Evolutionary conservation across 2,329 filamentous ascomycete genomes (phyloP), one percentile per base, ranked within the genome.

Genomic region (Penicillium brevicompactum): DNA sequence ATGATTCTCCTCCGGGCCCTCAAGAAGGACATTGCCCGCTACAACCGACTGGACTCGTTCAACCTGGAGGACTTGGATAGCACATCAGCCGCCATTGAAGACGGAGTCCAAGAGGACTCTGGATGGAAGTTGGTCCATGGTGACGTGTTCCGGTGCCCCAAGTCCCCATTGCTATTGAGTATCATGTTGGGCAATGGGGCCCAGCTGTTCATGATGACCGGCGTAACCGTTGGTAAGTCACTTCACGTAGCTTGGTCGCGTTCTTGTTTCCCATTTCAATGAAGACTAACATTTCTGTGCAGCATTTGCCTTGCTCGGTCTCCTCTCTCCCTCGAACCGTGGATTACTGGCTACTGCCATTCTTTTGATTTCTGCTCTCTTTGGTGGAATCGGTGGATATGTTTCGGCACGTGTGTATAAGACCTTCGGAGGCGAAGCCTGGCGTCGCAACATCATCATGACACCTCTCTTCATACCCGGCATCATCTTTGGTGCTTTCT

Each of bases 111-210:
- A 73, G 94, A 99, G 70, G 94, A 99, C 74, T 97, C 92, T 9
- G 94, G 94, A 58, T 99, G 94, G 94, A 99, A 99, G 77, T 79
- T 99, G 46, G 92, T 99, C 1, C 94, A 99, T 67, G 94, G 94
- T 51, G 94, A 99, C 73, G 93, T 97, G 31, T 99, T 99, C 82
- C 89, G 94, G 53, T 87, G 88, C 10, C 94, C 94, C 3, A 85
- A 87, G 61, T 87, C 90, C 57, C 90, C 92, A 1, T 82, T 99
- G 27, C 80, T 97, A 13, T 82, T 99, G 18, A 92, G 92, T 53
- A 82, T 99, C 6, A 82, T 99, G 60, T 83, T 97, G 41, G 94
- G 94, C 55, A 97, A 95, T 70, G 94, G 94, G 58, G 91, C 91
- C 10, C 94, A 99, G 76, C 85, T 99, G 3, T 97, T 99, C 74